A percentile compares a stretch with the other conserved stretches of the same genome.
Evolutionary conservation across 805 yeast genomes (phyloP).

Genomic region (Candida stauntonica): DNA sequence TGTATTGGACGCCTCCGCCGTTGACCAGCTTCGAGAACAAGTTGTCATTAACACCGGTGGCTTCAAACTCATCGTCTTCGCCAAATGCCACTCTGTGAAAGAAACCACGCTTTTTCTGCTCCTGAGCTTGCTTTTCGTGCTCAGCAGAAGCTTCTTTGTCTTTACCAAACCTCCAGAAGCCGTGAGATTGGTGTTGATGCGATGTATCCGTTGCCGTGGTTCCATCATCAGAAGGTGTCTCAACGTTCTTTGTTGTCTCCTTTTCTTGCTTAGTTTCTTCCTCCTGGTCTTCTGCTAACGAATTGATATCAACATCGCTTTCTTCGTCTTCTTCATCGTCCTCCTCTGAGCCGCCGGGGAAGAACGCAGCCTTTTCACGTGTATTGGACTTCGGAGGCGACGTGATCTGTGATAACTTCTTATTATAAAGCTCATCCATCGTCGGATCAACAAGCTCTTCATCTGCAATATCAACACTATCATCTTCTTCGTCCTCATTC

Average conservation of each 20-base stretch:
- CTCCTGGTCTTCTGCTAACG: slow-evolving; percentile 4
- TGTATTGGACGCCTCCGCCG: slow-evolving; percentile 31
- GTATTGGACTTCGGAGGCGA: slow-evolving; percentile 1
- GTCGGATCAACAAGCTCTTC: slow-evolving; percentile 5
- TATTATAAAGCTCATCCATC: slow-evolving; percentile 8
- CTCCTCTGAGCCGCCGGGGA: slow-evolving; percentile 12
- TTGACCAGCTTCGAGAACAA: slow-evolving; percentile 30
- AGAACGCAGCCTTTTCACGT: slow-evolving; percentile 16
- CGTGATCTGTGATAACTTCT: slow-evolving; percentile 19
- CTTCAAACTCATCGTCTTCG: slow-evolving; percentile 23
- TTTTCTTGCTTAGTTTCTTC: slow-evolving; percentile 13
- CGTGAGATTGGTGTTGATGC: neutral
- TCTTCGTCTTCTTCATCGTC: slow-evolving; percentile 16
- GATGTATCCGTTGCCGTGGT: neutral
- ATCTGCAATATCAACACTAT: slow-evolving; percentile 6
- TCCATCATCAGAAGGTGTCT: slow-evolving; percentile 11
- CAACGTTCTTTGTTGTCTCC: neutral
- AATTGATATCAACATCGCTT: slow-evolving; percentile 1
- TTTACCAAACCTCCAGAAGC: no score
- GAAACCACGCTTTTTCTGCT: slow-evolving; percentile 10
- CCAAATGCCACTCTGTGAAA: slow-evolving; percentile 19
- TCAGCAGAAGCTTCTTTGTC: neutral
- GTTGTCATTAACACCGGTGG: slow-evolving; percentile 25
- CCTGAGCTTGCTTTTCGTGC: neutral
- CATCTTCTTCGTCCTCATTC: slow-evolving; percentile 10